These are phyloP conservation scores for Fusarium oxysporum DNA, from an alignment of 2,329 filamentous ascomycete species.

Conservation along the genomic window DNA sequence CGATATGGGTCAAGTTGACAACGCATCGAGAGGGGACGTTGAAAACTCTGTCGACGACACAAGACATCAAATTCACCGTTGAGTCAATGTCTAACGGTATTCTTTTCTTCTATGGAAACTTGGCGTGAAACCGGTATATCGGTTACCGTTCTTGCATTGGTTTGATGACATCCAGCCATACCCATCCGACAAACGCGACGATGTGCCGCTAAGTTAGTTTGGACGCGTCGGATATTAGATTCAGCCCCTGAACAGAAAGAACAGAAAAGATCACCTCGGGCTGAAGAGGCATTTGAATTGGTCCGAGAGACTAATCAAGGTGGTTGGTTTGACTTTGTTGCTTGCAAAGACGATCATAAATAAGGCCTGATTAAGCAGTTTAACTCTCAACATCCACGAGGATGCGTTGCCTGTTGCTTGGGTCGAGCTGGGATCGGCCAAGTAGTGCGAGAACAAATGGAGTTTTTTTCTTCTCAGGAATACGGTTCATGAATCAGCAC, in stretches of 20 bases:
- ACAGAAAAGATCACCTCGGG: slow-evolving; percentile 25
- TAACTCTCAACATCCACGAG: neutral
- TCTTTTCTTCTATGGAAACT: slow-evolving; percentile 6
- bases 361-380: slow-evolving; percentile 5
- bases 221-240: slow-evolving; percentile 11
- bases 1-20: slow-evolving; percentile 15
- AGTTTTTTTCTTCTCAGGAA: neutral
- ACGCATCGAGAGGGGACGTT: slow-evolving; percentile 8
- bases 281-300: slow-evolving; percentile 24
- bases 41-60: neutral
- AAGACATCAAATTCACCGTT: neutral
- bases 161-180: slow-evolving; percentile 4
- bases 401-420: slow-evolving; percentile 5
- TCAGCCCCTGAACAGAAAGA: slow-evolving; percentile 31
- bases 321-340: slow-evolving; percentile 16
- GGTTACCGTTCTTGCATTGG: slow-evolving; percentile 13
- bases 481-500: slow-evolving; percentile 5
- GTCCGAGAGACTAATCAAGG: slow-evolving; percentile 13
- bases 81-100: slow-evolving; percentile 1
- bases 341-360: slow-evolving; percentile 21
- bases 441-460: slow-evolving; percentile 4
- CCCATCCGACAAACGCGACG: slow-evolving; percentile 8
- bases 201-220: slow-evolving; percentile 18
- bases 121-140: slow-evolving; percentile 19
- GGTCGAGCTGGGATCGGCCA: neutral